Evolutionary conservation across 208 protist species (phyloP).

Genomic region (Trypanosoma conorhini): DNA sequence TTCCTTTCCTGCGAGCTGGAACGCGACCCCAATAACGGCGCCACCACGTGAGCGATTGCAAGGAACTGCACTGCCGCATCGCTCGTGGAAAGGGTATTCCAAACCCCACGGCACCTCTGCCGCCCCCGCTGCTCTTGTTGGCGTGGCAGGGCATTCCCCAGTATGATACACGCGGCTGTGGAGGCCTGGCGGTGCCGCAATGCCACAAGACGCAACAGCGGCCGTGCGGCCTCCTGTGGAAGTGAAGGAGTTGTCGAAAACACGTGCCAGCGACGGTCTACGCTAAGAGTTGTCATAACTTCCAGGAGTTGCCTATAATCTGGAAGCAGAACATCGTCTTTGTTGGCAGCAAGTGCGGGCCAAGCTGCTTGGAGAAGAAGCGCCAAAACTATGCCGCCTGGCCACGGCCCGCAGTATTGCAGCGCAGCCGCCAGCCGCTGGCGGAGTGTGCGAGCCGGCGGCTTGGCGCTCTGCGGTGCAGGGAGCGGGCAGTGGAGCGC

Average conservation of each 20-base stretch:
- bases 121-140: background rate
- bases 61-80: conserved; percentile 9
- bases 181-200: background rate
- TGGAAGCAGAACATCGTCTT: background rate
- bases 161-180: conserved; percentile 12
- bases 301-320: conserved; percentile 7
- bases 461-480: background rate
- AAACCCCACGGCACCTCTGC: background rate
- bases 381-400: conserved; percentile 17
- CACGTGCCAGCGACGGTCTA: background rate
- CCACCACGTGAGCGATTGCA: conserved; percentile 5
- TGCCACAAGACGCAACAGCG: background rate
- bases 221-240: background rate
- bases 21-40: background rate
- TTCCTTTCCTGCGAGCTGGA: background rate
- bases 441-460: background rate
- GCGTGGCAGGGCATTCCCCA: conserved; percentile 13
- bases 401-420: conserved; percentile 37
- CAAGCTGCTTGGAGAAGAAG: conserved; percentile 2
- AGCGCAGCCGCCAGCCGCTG: conserved; percentile 16
- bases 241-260: background rate
- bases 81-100: conserved; percentile 12
- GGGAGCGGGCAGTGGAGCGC: conserved; percentile 10
- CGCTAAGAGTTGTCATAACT: conserved; percentile 4
- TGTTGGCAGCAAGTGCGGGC: background rate